Conservation (phyloP, 2,329 filamentous ascomycete genomes). For the Talaromyces sp. region DNA sequence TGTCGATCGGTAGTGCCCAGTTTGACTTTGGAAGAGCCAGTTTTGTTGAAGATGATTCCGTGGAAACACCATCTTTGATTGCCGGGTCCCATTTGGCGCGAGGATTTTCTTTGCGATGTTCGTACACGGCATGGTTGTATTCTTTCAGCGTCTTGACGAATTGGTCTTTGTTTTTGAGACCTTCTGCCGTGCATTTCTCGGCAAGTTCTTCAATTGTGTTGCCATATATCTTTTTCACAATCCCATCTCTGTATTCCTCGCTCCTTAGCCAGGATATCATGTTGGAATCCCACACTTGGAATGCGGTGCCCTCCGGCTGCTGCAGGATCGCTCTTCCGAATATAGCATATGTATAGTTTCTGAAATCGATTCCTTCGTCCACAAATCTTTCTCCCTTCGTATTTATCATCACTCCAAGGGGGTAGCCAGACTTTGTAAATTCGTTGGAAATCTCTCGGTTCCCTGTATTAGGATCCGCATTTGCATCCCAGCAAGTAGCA, state of each 20-base stretch:
- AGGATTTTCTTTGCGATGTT: constrained; percentile 44
- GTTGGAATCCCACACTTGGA: constrained; percentile 60
- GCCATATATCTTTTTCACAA: constrained; percentile 51
- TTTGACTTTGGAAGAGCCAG: constrained; percentile 58
- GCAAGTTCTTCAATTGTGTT: constrained; percentile 54
- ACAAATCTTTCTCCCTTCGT: constrained; percentile 57
- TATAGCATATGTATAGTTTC: constrained; percentile 65
- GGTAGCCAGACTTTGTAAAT: constrained; percentile 66
- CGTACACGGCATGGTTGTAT: constrained; percentile 56
- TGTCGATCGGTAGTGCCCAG: constrained; percentile 58
- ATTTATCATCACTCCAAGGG: constrained; percentile 63
- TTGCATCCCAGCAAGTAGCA: constrained; percentile 61
- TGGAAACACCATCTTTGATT: constrained; percentile 58
- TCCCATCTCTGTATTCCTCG: constrained; percentile 60
- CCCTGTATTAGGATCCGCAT: constrained; percentile 52
- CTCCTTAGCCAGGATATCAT: constrained; percentile 50
- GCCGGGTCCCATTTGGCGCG: constrained; percentile 54
- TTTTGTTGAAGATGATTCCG: constrained; percentile 44
- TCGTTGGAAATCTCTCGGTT: constrained; percentile 60
- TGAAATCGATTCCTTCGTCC: constrained; percentile 61
- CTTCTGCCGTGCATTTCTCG: constrained; percentile 41
- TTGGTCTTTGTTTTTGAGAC: constrained; percentile 40
- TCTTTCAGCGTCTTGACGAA: constrained; percentile 52
- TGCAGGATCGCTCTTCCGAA: constrained; percentile 59
- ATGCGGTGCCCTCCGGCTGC: constrained; percentile 56